phyloP scores from a whole-genome alignment of 441 rosid genomes.

The Euphorbia schlechtendalii region DNA sequence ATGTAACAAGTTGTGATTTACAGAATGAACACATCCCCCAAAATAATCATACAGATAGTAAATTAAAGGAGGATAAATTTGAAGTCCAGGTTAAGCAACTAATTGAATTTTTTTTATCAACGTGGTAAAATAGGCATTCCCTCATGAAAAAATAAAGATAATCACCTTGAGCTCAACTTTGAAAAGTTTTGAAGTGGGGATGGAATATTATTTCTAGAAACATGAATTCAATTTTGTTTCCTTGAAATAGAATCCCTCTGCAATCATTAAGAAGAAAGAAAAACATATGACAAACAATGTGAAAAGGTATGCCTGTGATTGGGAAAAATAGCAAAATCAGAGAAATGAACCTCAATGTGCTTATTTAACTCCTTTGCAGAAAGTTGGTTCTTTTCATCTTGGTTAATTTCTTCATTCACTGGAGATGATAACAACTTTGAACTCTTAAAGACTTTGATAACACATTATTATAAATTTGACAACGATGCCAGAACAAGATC shows the following conservation, averaged over 20 bases:
- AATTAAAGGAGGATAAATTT: background rate
- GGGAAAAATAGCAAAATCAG: background rate
- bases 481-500: too few species aligned
- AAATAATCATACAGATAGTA: background rate
- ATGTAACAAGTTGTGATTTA: background rate
- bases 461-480: too few species aligned
- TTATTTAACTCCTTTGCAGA: too few species aligned
- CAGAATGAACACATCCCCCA: background rate
- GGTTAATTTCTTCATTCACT: too few species aligned
- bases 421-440: too few species aligned
- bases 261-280: conserved; percentile 14
- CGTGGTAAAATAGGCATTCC: background rate
- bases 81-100: background rate
- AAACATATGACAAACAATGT: background rate
- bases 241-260: conserved; percentile 62
- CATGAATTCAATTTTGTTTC: conserved; percentile 69
- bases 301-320: too few species aligned
- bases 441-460: too few species aligned
- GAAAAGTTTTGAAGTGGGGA: conserved; percentile 64
- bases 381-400: too few species aligned
- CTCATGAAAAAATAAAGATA: conserved; percentile 3
- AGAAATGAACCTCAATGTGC: too few species aligned
- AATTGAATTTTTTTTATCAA: too few species aligned
- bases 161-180: conserved; percentile 60
- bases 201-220: conserved; percentile 63